These are phyloP conservation scores for Colletotrichum sublineola DNA, from an alignment of 2,329 filamentous ascomycete genomes.

Conservation along the genomic window DNA sequence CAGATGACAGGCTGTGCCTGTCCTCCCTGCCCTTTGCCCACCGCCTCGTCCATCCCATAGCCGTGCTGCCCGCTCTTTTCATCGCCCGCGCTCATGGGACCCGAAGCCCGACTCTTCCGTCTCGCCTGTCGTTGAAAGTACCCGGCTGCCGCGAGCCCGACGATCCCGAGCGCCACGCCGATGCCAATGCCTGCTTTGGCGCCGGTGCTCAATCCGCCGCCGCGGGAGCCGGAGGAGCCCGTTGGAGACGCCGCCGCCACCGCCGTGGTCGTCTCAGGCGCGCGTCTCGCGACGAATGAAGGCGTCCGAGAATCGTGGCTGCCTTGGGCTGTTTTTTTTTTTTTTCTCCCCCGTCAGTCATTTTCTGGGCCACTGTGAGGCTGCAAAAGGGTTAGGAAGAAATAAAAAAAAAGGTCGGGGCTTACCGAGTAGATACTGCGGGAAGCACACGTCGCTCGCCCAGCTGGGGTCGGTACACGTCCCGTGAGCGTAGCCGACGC, in stretches of 20 bases:
- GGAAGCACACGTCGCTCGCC: slow-evolving; percentile 6
- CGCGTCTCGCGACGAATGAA: neutral
- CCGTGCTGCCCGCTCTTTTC: neutral
- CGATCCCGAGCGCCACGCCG: slow-evolving; percentile 24
- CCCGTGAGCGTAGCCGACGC: neutral
- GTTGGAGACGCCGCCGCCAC: neutral
- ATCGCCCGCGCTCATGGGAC: neutral
- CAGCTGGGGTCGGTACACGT: slow-evolving; percentile 17
- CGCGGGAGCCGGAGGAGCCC: neutral
- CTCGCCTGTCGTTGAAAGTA: slow-evolving; percentile 20
- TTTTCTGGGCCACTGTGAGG: too few species aligned
- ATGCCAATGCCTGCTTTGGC: slow-evolving; percentile 35
- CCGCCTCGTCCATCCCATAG: neutral
- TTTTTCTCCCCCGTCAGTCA: neutral
- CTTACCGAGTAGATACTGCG: neutral
- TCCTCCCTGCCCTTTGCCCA: neutral
- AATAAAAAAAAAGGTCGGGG: too few species aligned
- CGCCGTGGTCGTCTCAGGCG: neutral
- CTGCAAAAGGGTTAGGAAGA: too few species aligned
- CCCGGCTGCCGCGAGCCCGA: slow-evolving; percentile 16
- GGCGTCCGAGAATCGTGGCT: neutral
- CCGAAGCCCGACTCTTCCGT: neutral
- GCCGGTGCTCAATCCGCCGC: slow-evolving; percentile 21
- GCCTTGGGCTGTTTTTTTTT: neutral
- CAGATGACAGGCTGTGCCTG: slow-evolving; percentile 5